Evolutionary conservation across 169 alveolate genomes (phyloP).

Genomic region (Cryptosporidium parvum): DNA sequence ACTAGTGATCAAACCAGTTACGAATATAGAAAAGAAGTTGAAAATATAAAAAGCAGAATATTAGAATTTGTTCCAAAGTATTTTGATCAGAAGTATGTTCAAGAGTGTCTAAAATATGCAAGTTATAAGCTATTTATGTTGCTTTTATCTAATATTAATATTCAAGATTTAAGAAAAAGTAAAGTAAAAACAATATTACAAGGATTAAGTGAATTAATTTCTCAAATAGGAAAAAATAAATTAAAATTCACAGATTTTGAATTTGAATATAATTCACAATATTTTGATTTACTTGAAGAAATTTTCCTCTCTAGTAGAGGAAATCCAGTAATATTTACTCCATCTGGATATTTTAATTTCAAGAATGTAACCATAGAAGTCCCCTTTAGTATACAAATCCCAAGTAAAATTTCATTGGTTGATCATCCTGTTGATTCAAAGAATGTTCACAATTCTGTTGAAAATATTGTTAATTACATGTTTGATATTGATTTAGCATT

Average conservation of each 20-base stretch:
- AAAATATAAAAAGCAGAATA: neutral
- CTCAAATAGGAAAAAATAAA: neutral
- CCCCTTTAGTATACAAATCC: conserved; percentile 44
- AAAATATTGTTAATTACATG: conserved; percentile 12
- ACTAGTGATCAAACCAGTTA: no score
- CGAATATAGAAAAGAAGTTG: neutral
- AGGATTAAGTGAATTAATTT: neutral
- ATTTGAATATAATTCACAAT: neutral
- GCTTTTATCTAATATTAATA: neutral
- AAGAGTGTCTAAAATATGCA: conserved; percentile 31
- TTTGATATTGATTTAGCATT: neutral
- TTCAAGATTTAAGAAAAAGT: neutral
- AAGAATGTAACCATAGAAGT: neutral
- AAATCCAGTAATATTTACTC: conserved; percentile 46
- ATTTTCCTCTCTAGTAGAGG: neutral
- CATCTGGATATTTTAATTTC: conserved; percentile 69
- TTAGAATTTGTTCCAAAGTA: neutral
- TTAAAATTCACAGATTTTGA: neutral
- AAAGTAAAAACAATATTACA: neutral
- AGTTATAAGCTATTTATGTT: conserved; percentile 10
- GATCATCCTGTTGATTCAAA: conserved; percentile 68
- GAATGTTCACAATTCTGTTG: neutral
- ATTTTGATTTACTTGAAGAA: neutral
- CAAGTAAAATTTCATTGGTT: neutral
- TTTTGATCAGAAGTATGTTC: conserved; percentile 17